Evolutionary conservation across 2,329 filamentous ascomycete genomes (phyloP), one percentile per base, ranked within the genome.

Genomic region (Clonostachys sp.): DNA sequence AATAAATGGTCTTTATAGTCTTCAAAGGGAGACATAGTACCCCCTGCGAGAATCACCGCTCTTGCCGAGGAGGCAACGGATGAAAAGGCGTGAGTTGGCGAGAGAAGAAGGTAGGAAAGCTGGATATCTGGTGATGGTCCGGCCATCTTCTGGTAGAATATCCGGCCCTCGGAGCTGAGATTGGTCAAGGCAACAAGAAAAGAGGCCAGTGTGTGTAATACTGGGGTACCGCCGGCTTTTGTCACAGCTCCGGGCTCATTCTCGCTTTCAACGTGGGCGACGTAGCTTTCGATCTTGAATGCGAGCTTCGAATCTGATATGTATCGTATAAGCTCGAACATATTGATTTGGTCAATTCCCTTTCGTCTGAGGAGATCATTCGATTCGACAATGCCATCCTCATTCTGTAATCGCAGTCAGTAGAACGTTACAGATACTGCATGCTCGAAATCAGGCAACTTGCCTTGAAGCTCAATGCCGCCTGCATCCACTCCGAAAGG

Each of bases 11-110:
- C 78, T 35, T 80, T 84, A 66, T 96, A 99, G 67, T 97, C 94
- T 20, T 86, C 81, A 72, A 97, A 95, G 0, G 94, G 94, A 3
- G 94, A 95, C 94, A 99, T 97, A 24, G 94, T 99, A 18, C 94
- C 94, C 49, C 94, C 94, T 0, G 91, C 94, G 5, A 99, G 73
- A 40, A 99, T 86, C 5, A 99, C 87, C 3, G 92, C 89, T 49
- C 91, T 79, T 1, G 94, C 90, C 51, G 87, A 84, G 33, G 89
- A 83, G 3, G 92, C 89, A 45, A 97, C 87, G 12, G 91, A 87
- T 8, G 86, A 86, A 65, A 99, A 97, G 55, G 95, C 89, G 57
- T 92, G 84, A 0, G 91, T 91, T 1, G 94, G 92, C 34, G 96
- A 94, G 1, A 99, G 79, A 5, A 99, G 78, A 56, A 96, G 81